Evolutionary conservation across 2,329 filamentous ascomycete species (phyloP).

Genomic region (Thielaviopsis ethacetica): DNA sequence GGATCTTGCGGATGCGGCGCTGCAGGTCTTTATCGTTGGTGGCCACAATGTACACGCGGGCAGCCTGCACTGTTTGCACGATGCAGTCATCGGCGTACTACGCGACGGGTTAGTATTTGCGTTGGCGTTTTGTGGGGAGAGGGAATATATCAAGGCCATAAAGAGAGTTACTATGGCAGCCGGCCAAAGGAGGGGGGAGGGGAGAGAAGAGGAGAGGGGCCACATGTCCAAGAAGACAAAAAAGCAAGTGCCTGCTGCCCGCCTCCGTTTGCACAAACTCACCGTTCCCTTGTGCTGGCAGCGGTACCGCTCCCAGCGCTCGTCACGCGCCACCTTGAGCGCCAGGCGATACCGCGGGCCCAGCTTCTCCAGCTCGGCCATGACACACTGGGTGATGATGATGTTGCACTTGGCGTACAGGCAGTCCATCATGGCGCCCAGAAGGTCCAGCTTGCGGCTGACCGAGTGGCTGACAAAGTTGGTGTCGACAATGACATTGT

Average conservation of each 20-base stretch:
- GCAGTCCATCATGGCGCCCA: constrained; percentile 84
- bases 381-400: constrained; percentile 62
- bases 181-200: no score
- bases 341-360: constrained; percentile 80
- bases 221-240: neutral
- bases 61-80: constrained; percentile 56
- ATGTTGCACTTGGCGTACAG: constrained; percentile 83
- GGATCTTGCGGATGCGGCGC: constrained; percentile 59
- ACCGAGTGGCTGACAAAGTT: constrained; percentile 88
- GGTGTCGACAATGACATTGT: constrained; percentile 66
- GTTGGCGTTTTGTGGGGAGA: neutral
- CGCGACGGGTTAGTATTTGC: neutral
- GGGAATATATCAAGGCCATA: neutral
- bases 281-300: constrained; percentile 73
- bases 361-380: constrained; percentile 78
- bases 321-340: constrained; percentile 70
- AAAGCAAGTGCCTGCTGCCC: no score
- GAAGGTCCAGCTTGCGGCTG: constrained; percentile 72
- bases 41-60: constrained; percentile 63
- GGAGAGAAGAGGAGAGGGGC: no score
- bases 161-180: no score
- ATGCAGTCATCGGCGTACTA: constrained; percentile 70
- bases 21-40: constrained; percentile 69
- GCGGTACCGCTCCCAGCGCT: constrained; percentile 68
- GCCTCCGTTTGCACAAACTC: no score